A percentile compares a stretch with the other conserved stretches of the same genome.
Conservation (phyloP, 2,329 filamentous ascomycete genomes). For the Claviceps sp. region DNA sequence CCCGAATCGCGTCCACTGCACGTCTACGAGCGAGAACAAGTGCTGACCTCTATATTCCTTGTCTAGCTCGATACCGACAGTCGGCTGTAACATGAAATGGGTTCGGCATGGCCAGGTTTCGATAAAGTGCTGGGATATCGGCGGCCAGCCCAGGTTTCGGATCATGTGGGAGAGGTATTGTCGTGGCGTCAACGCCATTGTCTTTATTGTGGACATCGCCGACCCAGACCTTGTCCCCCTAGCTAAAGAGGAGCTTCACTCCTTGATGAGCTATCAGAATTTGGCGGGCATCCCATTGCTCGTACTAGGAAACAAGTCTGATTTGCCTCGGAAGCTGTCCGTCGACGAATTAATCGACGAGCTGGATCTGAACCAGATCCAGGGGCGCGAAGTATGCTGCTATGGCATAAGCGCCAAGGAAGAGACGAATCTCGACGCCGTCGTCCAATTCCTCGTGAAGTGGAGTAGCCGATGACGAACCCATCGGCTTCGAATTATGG, state of each 20-base stretch:
- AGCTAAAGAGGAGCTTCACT: conserved; percentile 84
- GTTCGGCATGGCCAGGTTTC: conserved; percentile 97
- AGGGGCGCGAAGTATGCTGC: conserved; percentile 88
- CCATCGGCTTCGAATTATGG: background rate
- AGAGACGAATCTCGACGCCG: conserved; percentile 95
- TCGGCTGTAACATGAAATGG: conserved; percentile 98
- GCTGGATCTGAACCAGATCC: conserved; percentile 79
- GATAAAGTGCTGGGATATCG: conserved; percentile 97
- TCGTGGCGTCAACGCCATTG: conserved; percentile 90
- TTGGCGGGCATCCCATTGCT: conserved; percentile 84
- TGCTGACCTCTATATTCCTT: conserved; percentile 1
- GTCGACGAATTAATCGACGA: conserved; percentile 94
- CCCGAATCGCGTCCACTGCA: background rate
- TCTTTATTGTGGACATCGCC: conserved; percentile 96
- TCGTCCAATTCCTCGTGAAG: conserved; percentile 92
- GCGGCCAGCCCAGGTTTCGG: conserved; percentile 90
- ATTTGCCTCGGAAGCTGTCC: conserved; percentile 77
- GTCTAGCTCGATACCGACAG: conserved; percentile 86
- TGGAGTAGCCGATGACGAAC: conserved; percentile 56
- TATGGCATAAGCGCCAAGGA: conserved; percentile 98
- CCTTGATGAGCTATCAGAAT: conserved; percentile 70
- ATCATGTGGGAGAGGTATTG: conserved; percentile 99
- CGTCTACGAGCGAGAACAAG: background rate
- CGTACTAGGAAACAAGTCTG: conserved; percentile 94
- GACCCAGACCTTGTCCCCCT: conserved; percentile 68